phyloP scores from a whole-genome alignment of 371 early-diverging fungal species.

The Rhizopus microsporus region DNA sequence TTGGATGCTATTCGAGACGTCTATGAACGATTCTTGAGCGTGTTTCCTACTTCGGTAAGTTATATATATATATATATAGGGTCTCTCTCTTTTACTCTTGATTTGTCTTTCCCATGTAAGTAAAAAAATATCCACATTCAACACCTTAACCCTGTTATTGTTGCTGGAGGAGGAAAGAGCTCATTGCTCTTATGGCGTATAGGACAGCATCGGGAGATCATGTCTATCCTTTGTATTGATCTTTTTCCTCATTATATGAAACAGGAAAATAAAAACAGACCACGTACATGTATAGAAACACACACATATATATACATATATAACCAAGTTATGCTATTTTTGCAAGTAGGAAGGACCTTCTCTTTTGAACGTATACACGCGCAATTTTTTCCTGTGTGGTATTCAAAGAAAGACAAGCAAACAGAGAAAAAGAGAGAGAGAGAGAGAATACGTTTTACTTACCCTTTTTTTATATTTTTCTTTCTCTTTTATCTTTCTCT shows the following conservation, averaged over 20 bases:
- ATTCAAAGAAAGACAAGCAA: background rate
- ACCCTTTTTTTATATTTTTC: conserved; percentile 8
- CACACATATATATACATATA: too few species aligned
- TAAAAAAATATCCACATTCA: background rate
- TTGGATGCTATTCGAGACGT: conserved; percentile 63
- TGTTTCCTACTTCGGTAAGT: conserved; percentile 90
- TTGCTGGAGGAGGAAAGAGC: too few species aligned
- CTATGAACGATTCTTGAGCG: conserved; percentile 73
- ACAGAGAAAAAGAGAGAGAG: background rate
- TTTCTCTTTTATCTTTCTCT: conserved; percentile 10
- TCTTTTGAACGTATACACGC: too few species aligned
- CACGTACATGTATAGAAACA: too few species aligned
- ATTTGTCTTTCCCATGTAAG: background rate
- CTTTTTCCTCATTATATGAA: too few species aligned
- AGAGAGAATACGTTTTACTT: conserved; percentile 6
- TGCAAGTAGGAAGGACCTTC: too few species aligned
- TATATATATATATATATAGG: conserved; percentile 2
- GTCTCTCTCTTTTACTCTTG: conserved; percentile 7
- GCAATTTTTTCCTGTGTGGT: background rate
- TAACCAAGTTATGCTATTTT: too few species aligned
- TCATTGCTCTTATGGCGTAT: too few species aligned
- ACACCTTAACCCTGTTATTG: too few species aligned
- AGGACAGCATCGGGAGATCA: too few species aligned
- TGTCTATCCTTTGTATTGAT: too few species aligned
- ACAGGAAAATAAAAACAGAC: too few species aligned